Conservation (phyloP, 2,329 filamentous ascomycete genomes). For the Fusarium penzigii region DNA sequence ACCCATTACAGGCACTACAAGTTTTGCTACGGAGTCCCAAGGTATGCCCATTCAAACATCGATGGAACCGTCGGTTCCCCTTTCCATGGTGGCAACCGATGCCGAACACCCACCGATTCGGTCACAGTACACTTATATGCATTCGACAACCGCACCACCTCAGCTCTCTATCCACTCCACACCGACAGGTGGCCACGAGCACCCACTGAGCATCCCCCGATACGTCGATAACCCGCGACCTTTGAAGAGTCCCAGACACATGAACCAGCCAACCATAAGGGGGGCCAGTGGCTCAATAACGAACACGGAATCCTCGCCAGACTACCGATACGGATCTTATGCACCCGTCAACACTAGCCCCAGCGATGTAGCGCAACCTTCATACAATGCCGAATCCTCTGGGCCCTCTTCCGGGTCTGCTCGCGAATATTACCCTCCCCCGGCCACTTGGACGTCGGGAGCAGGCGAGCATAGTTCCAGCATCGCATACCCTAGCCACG, state of each 20-base stretch:
- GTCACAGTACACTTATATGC: conserved; percentile 57
- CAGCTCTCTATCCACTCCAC: conserved; percentile 47
- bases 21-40: conserved; percentile 52
- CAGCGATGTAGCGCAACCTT: conserved; percentile 34
- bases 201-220: conserved; percentile 53
- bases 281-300: conserved; percentile 47
- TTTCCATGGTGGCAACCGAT: conserved; percentile 51
- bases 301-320: conserved; percentile 50
- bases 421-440: conserved; percentile 56
- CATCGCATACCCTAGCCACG: conserved; percentile 47
- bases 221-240: conserved; percentile 60
- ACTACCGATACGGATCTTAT: conserved; percentile 58
- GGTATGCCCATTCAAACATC: conserved; percentile 56
- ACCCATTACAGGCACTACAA: conserved; percentile 49
- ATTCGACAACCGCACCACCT: conserved; percentile 50
- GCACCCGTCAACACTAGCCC: conserved; percentile 30
- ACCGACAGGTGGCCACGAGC: conserved; percentile 41
- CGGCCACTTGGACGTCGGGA: conserved; percentile 53
- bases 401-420: conserved; percentile 30
- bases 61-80: conserved; percentile 53
- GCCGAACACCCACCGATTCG: conserved; percentile 50
- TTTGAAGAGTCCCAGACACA: conserved; percentile 57
- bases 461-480: conserved; percentile 48
- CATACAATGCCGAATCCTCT: conserved; percentile 34
- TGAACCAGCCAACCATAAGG: conserved; percentile 55